Conservation (phyloP, 108 stramenopile species). For the Discostella stelligeroides region DNA sequence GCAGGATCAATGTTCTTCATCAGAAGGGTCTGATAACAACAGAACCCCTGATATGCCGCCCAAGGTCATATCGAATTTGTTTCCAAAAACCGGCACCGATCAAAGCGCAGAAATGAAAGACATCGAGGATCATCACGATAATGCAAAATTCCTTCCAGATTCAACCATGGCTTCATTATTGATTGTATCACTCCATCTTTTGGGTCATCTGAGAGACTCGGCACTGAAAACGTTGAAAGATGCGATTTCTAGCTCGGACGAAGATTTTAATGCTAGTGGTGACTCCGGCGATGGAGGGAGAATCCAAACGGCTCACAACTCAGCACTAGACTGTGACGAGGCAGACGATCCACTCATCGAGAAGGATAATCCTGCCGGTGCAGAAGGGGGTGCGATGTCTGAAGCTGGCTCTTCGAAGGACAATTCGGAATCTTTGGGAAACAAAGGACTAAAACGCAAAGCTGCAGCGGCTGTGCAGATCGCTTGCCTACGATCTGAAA, state of each 20-base stretch:
- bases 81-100: conserved; percentile 10
- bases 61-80: no score
- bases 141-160: conserved; percentile 32
- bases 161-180: conserved; percentile 35
- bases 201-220: conserved; percentile 24
- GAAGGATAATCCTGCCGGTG: conserved; percentile 37
- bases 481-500: conserved; percentile 56
- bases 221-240: conserved; percentile 27
- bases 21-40: conserved; percentile 11
- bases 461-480: conserved; percentile 87
- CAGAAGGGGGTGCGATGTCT: conserved; percentile 6
- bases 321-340: conserved; percentile 7
- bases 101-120: background rate
- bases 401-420: conserved; percentile 2
- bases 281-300: conserved; percentile 16
- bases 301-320: background rate
- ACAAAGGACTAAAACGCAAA: conserved; percentile 79
- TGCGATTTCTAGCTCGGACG: conserved; percentile 14
- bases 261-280: background rate
- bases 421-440: conserved; percentile 63
- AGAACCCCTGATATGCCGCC: no score
- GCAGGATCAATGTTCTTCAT: conserved; percentile 10
- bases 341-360: conserved; percentile 65
- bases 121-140: background rate
- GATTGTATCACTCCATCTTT: conserved; percentile 37